Evolutionary conservation across 2,329 filamentous ascomycete species (phyloP).

Genomic region (Fusarium sp.): DNA sequence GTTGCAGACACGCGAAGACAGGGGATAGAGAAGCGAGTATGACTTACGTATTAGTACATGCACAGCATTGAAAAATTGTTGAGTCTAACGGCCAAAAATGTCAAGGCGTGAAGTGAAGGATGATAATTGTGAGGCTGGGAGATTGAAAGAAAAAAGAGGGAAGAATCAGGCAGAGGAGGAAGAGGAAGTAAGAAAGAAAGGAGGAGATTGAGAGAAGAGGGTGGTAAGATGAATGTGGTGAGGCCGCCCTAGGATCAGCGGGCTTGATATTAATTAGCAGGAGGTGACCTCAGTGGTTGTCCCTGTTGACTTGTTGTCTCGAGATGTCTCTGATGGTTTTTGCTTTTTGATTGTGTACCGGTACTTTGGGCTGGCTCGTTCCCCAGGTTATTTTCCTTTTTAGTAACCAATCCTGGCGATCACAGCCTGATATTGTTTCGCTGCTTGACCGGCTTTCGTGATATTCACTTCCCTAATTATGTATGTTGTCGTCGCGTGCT

Average conservation of each 20-base stretch:
- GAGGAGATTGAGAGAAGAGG: conserved; percentile 11
- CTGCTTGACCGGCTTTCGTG: not conserved
- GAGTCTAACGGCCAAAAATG: conserved; percentile 1
- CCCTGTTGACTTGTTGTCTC: conserved; percentile 29
- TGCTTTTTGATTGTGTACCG: conserved; percentile 25
- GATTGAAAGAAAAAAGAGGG: not conserved
- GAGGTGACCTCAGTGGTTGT: conserved; percentile 32
- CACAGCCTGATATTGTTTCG: conserved; percentile 4
- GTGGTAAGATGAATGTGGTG: conserved; percentile 36
- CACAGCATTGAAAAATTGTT: conserved; percentile 32
- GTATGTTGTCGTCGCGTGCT: conserved; percentile 24
- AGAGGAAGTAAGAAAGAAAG: not conserved
- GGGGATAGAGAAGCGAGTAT: conserved; percentile 28
- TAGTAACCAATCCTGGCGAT: conserved; percentile 12
- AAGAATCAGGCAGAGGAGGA: not conserved
- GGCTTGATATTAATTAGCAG: conserved; percentile 26
- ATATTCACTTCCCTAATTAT: conserved; percentile 2
- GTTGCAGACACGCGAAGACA: conserved; percentile 38
- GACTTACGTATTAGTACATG: conserved; percentile 40
- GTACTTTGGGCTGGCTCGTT: conserved; percentile 25
- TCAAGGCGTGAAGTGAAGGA: not conserved
- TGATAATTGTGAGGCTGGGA: conserved; percentile 30
- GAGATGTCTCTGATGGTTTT: conserved; percentile 28
- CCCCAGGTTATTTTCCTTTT: conserved; percentile 25
- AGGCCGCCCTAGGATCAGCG: conserved; percentile 37